Evolutionary conservation across 2,329 filamentous ascomycete genomes (phyloP).

Genomic region (Xylariales sp.): DNA sequence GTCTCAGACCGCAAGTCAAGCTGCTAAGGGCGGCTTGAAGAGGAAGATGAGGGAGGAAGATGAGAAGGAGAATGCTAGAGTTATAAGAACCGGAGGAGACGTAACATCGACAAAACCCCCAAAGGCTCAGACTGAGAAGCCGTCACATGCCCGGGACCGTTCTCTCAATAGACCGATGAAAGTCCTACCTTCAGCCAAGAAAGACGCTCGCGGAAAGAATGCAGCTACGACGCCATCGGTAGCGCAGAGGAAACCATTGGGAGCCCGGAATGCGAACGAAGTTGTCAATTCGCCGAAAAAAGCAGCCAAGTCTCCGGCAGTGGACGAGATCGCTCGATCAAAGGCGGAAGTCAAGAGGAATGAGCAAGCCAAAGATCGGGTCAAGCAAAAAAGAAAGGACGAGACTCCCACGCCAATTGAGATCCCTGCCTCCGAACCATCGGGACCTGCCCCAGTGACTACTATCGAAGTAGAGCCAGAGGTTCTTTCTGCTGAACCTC

Average conservation of each 20-base stretch:
- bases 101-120: slow-evolving; percentile 14
- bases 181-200: slow-evolving; percentile 37
- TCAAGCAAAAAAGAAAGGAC: slow-evolving; percentile 17
- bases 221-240: slow-evolving; percentile 17
- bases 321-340: slow-evolving; percentile 33
- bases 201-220: slow-evolving; percentile 32
- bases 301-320: slow-evolving; percentile 25
- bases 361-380: slow-evolving; percentile 11
- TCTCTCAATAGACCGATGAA: slow-evolving; percentile 36
- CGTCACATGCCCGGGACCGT: slow-evolving; percentile 26
- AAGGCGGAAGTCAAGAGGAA: slow-evolving; percentile 32
- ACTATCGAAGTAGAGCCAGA: slow-evolving; percentile 24
- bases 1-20: slow-evolving; percentile 16
- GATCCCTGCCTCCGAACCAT: slow-evolving; percentile 17
- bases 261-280: slow-evolving; percentile 56
- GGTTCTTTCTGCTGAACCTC: slow-evolving; percentile 33
- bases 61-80: slow-evolving; percentile 39
- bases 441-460: slow-evolving; percentile 14
- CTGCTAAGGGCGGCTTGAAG: slow-evolving; percentile 48
- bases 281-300: slow-evolving; percentile 57
- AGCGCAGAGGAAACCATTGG: slow-evolving; percentile 42
- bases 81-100: slow-evolving; percentile 20
- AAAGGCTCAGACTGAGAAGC: slow-evolving; percentile 25
- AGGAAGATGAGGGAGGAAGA: slow-evolving; percentile 53
- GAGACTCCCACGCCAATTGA: slow-evolving; percentile 24